Base-by-base conservation (phyloP, 2,329 filamentous ascomycete genomes). In the Periglandula ipomoeae region DNA sequence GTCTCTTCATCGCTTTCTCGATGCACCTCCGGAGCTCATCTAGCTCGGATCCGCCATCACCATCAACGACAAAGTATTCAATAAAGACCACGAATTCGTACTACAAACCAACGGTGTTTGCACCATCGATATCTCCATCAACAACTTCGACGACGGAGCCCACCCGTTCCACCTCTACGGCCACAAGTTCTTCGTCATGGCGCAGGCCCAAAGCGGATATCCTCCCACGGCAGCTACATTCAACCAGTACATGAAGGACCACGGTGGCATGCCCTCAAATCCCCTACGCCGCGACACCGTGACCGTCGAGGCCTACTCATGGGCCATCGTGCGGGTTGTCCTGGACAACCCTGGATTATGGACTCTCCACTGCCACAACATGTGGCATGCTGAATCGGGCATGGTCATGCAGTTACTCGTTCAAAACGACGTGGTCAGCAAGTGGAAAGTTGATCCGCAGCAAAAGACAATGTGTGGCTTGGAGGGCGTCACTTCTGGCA, bases 301-400 rank as follows among this genome's bases (percentile, higher is more conserved):
- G 3, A 74, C 73, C 0, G 66, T 76, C 0, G 73, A 78, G 56
- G 72, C 70, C 0, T 79, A 74, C 46, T 75, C 73, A 0, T 81
- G 75, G 76, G 65, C 71, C 2, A 56, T 76, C n/a, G 59, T 82
- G 11, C 65, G 78, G 48, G 70, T 81, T 13, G 65, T 77, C 3
- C 69, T 77, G 0, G 76, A 81, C 51, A 81, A 80, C 56, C 72
- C 77, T 0, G 78, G 78, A 1, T 54, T 76, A 2, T 81, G 78
- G 78, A 68, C 74, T 0, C 71, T 81, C 20, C 78, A 81, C 58
- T 81, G 78, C 54, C 78, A 81, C 54, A 72, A 79, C 50, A 65
- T 69, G 0, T 82, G 78, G 78, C 78, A 82, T 56, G 68, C 70
- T 0, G 76, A 79, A 54, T 72, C 76, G 1, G 78, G 78, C 1